Conservation (phyloP, 2,329 filamentous ascomycete genomes). For the Nigrospora osmanthi region DNA sequence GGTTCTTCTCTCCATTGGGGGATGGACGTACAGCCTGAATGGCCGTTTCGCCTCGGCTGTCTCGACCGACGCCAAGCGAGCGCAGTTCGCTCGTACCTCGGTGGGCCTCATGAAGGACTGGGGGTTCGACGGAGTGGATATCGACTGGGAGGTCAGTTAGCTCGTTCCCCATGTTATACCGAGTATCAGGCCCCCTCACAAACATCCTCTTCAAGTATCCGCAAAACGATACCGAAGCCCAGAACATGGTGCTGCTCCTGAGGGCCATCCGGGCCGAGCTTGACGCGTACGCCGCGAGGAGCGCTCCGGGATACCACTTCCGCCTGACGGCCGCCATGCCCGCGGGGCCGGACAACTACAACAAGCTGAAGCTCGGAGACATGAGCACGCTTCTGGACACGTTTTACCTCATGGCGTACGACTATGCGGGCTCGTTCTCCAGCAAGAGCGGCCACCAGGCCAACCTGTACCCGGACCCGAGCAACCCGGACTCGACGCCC, state of each 20-base stretch:
- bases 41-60: slow-evolving; percentile 54
- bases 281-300: slow-evolving; percentile 35
- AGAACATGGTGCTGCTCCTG: slow-evolving; percentile 36
- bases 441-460: slow-evolving; percentile 57
- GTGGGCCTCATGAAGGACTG: slow-evolving; percentile 66
- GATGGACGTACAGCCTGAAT: slow-evolving; percentile 76
- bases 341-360: slow-evolving; percentile 39
- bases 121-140: slow-evolving; percentile 43
- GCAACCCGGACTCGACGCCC: slow-evolving; percentile 52
- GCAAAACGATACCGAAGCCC: slow-evolving; percentile 25
- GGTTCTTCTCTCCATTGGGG: slow-evolving; percentile 71
- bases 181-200: too few species aligned
- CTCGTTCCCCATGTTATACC: too few species aligned
- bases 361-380: slow-evolving; percentile 33
- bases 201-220: slow-evolving; percentile 15
- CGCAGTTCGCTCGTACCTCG: slow-evolving; percentile 60
- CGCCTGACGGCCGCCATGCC: slow-evolving; percentile 45
- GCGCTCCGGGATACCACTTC: slow-evolving; percentile 41
- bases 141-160: slow-evolving; percentile 25
- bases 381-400: slow-evolving; percentile 43
- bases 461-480: slow-evolving; percentile 54
- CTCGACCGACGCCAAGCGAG: slow-evolving; percentile 52
- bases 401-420: slow-evolving; percentile 65
- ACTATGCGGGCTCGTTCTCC: slow-evolving; percentile 66
- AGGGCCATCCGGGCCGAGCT: slow-evolving; percentile 36